These are phyloP conservation scores for Tylopilus balloui DNA, from an alignment of 768 basidiomycete genomes.

Conservation along the genomic window DNA sequence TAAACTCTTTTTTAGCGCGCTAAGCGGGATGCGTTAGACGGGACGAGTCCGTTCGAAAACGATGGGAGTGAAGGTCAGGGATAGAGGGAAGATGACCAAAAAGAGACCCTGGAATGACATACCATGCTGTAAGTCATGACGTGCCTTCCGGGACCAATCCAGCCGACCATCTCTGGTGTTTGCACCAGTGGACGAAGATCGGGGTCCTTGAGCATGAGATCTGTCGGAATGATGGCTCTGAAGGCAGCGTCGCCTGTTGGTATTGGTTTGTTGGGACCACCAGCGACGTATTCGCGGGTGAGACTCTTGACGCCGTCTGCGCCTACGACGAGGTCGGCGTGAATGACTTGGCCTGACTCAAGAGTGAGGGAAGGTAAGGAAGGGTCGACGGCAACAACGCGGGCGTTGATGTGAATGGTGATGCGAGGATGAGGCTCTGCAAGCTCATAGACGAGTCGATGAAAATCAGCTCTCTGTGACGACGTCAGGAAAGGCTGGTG, in stretches of 20 bases:
- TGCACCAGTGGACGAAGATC: slow-evolving; percentile 50
- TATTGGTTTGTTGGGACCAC: slow-evolving; percentile 40
- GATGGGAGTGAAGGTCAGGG: neutral
- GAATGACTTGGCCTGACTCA: slow-evolving; percentile 39
- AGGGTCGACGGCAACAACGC: slow-evolving; percentile 36
- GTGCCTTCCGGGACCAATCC: slow-evolving; percentile 54
- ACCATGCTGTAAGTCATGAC: slow-evolving; percentile 45
- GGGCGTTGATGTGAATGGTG: slow-evolving; percentile 34
- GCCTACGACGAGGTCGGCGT: slow-evolving; percentile 44
- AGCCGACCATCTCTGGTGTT: slow-evolving; percentile 47
- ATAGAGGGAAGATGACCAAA: neutral
- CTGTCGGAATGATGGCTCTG: slow-evolving; percentile 48
- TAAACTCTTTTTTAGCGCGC: slow-evolving; percentile 40
- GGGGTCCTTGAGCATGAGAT: slow-evolving; percentile 44
- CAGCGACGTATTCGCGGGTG: slow-evolving; percentile 46
- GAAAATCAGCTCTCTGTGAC: slow-evolving; percentile 43
- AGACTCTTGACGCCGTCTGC: slow-evolving; percentile 53
- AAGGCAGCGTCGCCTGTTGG: slow-evolving; percentile 65
- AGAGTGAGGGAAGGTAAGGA: slow-evolving; percentile 35
- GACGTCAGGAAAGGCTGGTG: neutral
- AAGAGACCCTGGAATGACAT: slow-evolving; percentile 9
- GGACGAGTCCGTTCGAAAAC: neutral
- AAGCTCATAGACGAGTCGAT: slow-evolving; percentile 35
- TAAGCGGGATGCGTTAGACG: slow-evolving; percentile 1
- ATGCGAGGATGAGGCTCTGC: slow-evolving; percentile 33